Base-by-base conservation (phyloP, 1,139 yeast genomes). In the Candida pseudocylindracea region DNA sequence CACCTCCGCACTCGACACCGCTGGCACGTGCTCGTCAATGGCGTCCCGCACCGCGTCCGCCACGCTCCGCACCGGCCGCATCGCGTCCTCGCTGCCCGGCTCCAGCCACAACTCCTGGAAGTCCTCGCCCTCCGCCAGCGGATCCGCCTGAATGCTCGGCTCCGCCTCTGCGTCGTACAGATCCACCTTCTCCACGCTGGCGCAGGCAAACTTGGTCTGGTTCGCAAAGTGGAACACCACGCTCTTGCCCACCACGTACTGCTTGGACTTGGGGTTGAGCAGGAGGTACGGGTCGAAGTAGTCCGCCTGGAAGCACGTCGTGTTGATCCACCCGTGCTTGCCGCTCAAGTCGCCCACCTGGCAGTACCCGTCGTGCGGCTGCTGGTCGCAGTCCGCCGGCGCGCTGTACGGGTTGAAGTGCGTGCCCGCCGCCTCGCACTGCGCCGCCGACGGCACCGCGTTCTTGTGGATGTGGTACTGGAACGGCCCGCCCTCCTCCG, bases 261-360 rank as follows among this genome's bases (percentile, higher is more conserved):
- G 54, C 31, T 60, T 60, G 27, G 65, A 55, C 29, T 46, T 46
- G 28, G 57, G 54, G 41, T 66, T 55, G 42, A 69, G 57, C 0
- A 73, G 63, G 35, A 69, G 45, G 45, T 55, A 69, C 5, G 67
- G 67, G 42, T 69, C 78, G 33, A 53, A 45, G 43, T 63, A 69
- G 37, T 55, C 56, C 25, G 64, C 53, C 43, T 65, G 68, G 46
- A 60, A 64, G 41, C 72, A 65, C 3, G 72, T 66, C 24, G 68
- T 54, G 41, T 65, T 56, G 39, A 69, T 63, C 49, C 55, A 54
- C 3, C 76, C 78, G 45, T 69, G 73, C 43, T 69, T 70, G 27
- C 76, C 76, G 31, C 72, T 62, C 40, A 70, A 61, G 43, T 70
- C 75, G 31, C 78, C 76, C 26, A 67, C 60, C 46, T 65, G 67